A percentile compares a stretch with the other conserved stretches of the same genome.
Evolutionary conservation across 148 eudicot species (phyloP).

Genomic region (Heliosperma pusillum): DNA sequence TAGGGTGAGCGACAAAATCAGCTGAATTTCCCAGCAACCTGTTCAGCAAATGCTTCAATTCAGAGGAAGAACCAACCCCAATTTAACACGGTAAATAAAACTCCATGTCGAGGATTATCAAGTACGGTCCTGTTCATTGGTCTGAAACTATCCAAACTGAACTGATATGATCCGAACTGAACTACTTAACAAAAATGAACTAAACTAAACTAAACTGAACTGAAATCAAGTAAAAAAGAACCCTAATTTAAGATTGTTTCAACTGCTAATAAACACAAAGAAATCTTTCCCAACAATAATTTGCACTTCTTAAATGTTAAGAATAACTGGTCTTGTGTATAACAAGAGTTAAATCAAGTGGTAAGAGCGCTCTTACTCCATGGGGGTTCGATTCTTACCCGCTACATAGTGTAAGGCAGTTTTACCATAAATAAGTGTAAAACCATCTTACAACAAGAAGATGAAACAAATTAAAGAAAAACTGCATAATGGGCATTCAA

Average conservation of each 20-base stretch:
- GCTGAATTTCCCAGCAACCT: background rate
- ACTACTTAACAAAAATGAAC: background rate
- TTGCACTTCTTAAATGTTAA: background rate
- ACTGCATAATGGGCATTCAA: background rate
- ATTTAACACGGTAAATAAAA: background rate
- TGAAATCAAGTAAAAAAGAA: background rate
- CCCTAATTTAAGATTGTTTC: background rate
- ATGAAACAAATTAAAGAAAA: background rate
- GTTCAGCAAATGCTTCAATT: background rate
- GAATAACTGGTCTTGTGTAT: no score
- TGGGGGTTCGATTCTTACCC: no score
- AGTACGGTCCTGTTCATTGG: no score
- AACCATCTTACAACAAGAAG: no score
- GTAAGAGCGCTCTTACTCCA: no score
- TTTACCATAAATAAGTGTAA: no score
- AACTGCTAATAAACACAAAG: background rate
- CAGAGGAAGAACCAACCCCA: background rate
- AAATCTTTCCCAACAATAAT: background rate
- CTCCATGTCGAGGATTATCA: no score
- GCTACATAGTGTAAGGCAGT: no score
- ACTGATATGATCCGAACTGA: background rate
- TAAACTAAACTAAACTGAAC: background rate
- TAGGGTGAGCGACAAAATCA: background rate
- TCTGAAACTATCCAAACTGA: no score
- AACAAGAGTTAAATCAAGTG: no score